Conservation (phyloP, 371 early-diverging fungal species). For the Rhizopus sp. region DNA sequence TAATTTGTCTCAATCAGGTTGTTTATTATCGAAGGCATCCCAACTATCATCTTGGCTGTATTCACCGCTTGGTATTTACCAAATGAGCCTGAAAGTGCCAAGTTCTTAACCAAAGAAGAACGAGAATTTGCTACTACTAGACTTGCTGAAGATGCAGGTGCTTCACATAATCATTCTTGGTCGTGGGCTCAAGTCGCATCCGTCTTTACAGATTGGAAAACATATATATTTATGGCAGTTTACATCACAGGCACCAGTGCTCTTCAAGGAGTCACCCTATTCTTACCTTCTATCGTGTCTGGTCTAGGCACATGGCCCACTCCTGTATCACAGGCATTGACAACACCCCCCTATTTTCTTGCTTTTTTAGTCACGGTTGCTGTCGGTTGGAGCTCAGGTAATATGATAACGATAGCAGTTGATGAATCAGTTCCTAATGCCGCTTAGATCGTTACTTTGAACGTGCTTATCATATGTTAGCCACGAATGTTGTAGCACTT, state of each 20-base stretch:
- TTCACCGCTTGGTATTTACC: constrained; percentile 55
- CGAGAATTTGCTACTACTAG: constrained; percentile 44
- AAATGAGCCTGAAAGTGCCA: constrained; percentile 54
- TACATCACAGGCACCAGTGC: constrained; percentile 44
- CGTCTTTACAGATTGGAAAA: constrained; percentile 48
- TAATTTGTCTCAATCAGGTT: constrained; percentile 38
- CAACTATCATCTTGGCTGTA: constrained; percentile 41
- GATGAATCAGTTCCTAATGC: not conserved
- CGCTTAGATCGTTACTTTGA: constrained; percentile 26
- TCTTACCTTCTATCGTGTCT: constrained; percentile 37
- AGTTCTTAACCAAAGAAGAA: constrained; percentile 59
- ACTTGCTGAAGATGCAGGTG: constrained; percentile 46
- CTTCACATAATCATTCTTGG: constrained; percentile 43
- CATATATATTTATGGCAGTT: constrained; percentile 37
- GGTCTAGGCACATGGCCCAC: constrained; percentile 41
- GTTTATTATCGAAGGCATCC: constrained; percentile 56
- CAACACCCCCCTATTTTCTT: constrained; percentile 41
- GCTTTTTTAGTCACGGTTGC: constrained; percentile 27
- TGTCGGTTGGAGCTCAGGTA: constrained; percentile 41
- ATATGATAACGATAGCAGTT: not conserved
- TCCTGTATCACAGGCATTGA: constrained; percentile 38
- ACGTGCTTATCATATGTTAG: constrained; percentile 35
- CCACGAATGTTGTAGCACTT: constrained; percentile 23
- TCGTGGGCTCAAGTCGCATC: constrained; percentile 41
- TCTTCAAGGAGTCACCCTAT: constrained; percentile 44